Evolutionary conservation across 176 grass and related monocot genomes (phyloP), one percentile per base, ranked within the genome.

Genomic region (Areca catechu): DNA sequence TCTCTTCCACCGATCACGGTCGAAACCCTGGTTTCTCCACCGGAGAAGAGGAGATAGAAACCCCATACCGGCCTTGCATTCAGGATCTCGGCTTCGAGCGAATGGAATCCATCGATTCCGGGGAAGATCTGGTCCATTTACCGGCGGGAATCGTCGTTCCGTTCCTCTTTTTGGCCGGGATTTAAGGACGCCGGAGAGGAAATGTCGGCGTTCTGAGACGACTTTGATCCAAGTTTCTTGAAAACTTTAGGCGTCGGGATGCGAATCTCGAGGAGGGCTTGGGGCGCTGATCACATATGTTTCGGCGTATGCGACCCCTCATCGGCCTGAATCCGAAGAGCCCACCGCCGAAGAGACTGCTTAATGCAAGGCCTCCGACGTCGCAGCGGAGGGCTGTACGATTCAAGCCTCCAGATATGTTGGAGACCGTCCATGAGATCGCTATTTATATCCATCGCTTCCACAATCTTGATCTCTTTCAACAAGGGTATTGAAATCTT

Each of bases 381-480:
- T 56, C 4, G 19, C 76, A 78, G 63, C 24, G 61, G 22, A 52
- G 53, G 30, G 67, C 12, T 48, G 12, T 77, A 68, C 17, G 24
- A 28, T 71, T 92, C 70, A 62, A 51, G n/a, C 50, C 70, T 67
- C 93, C 84, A 24, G 84, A 90, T 17, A 66, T 65, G 70, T 69
- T 95, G 67, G 90, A 95, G 57, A 95, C 90, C 10, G 68, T 73
- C 54, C 90, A 95, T 58, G 90, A 95, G 75, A 76, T 95, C 72
- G 85, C 90, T 21, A 69, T 95, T 53, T 95, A 95, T 62, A 83
- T 95, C 48, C 82, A 95, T 22, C 85, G 85, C 21, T 95, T 95
- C 77, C 90, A 95, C 66, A 95, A 89, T 30, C 90, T 89, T 22
- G 82, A 89, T 74, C 67, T 95, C 54, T 95, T 86, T 76, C 85